Evolutionary conservation across 768 basidiomycete genomes (phyloP), one percentile per base, ranked within the genome.

Genomic region (Leucosporidium creatinivorum): DNA sequence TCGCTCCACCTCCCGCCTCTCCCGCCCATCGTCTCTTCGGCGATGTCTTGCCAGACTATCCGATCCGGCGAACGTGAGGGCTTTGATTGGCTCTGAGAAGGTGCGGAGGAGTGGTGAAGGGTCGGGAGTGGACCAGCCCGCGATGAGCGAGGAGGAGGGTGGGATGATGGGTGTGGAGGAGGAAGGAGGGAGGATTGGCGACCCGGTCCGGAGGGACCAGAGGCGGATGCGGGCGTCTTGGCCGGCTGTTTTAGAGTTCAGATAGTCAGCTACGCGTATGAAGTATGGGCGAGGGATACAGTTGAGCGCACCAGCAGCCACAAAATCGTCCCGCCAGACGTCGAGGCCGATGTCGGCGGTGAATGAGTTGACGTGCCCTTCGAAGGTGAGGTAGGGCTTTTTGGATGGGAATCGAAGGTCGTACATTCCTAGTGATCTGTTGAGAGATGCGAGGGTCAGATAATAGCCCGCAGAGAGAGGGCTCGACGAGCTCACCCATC

Each of bases 181-280:
- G 18, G 63, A 15, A 5, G 33, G 31, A n/a, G 23, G 21, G 26
- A 51, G 64, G 58, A 66, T 18, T 15, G 44, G 33, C 4, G 9
- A 36, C 19, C 70, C 67, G n/a, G 61, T 68, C 15, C 59, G 61
- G 39, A 72, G 70, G 17, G 70, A 72, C 62, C 64, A 72, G 39
- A 72, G 31, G n/a, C 70, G 70, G 36, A 72, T 72, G 65, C 15
- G 19, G 17, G 28, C 21, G 25, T 60, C 58, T 47, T 60, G 44
- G 17, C 58, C 57, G 10, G 33, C 57, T 58, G 18, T 17, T n/a
- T 33, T 9, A 48, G 2, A 17, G 8, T 1, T 26, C 1, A 21
- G 26, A 56, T 15, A 19, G 30, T 26, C 44, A 52, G 9, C 13
- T 25, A 15, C 13, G 18, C 44, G 17, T 0, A 21, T 28, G 50